Conservation (phyloP, 306 rosid species). For the Notholithocarpus densiflorus region DNA sequence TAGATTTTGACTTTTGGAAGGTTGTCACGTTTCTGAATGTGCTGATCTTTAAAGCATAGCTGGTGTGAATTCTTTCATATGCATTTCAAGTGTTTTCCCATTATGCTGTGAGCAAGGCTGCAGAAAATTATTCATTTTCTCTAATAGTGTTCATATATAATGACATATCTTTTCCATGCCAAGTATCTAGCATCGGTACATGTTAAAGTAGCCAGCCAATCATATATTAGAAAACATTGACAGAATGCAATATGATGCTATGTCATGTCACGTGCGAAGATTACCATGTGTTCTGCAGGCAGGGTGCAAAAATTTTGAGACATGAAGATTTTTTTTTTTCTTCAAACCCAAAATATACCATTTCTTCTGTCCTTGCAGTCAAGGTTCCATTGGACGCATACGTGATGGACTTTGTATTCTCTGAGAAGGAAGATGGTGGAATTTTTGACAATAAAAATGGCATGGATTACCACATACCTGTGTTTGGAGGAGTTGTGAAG, state of each 20-base stretch:
- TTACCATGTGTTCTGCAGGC: conserved; percentile 12
- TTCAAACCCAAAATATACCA: conserved; percentile 20
- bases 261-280: conserved; percentile 2
- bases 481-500: conserved; percentile 68
- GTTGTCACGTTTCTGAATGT: background rate
- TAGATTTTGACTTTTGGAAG: background rate
- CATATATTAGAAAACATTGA: background rate
- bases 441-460: conserved; percentile 78
- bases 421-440: conserved; percentile 86
- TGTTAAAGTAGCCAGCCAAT: background rate
- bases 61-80: background rate
- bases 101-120: background rate
- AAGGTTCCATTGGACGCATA: conserved; percentile 89
- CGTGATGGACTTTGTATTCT: conserved; percentile 94
- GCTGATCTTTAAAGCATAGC: background rate
- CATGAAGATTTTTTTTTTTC: background rate
- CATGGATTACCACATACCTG: conserved; percentile 91
- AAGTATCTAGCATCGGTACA: background rate
- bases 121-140: background rate
- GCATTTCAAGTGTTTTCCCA: background rate
- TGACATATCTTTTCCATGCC: background rate
- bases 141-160: background rate
- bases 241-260: conserved; percentile 7
- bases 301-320: background rate
- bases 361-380: conserved; percentile 57